Percentiles rank a stretch among this genome's conserved stretches.
Evolutionary conservation across 2,329 filamentous ascomycete genomes (phyloP).

Genomic region (Pseudogymnoascus sp.): DNA sequence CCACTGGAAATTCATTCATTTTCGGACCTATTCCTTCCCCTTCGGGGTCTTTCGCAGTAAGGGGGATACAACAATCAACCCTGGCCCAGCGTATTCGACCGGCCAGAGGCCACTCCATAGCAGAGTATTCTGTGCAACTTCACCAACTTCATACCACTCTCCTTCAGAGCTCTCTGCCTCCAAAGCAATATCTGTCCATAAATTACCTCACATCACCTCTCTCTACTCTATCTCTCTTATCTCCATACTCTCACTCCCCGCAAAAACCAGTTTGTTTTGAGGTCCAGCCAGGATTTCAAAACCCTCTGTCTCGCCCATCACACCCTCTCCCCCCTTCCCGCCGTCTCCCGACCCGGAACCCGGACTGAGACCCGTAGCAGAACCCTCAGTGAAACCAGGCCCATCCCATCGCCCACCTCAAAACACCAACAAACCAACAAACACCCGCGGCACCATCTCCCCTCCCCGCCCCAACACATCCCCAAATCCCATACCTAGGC

Average conservation of each 20-base stretch:
- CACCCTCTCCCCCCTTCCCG: neutral
- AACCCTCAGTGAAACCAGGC: neutral
- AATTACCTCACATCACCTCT: neutral
- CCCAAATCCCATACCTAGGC: neutral
- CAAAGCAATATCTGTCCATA: neutral
- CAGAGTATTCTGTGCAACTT: neutral
- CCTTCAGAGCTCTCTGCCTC: neutral
- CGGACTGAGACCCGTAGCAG: neutral
- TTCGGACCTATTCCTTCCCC: too few relatives aligned
- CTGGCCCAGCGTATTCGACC: neutral
- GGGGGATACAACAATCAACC: neutral
- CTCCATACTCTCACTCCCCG: neutral
- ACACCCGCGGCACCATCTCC: neutral
- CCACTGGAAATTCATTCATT: too few relatives aligned
- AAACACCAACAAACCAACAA: slow-evolving; percentile 5
- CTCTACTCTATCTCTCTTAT: neutral
- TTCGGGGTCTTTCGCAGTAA: too few relatives aligned
- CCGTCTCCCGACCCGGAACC: neutral
- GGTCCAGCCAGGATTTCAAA: neutral
- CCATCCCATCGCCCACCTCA: neutral
- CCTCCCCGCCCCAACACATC: neutral
- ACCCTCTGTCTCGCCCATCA: slow-evolving; percentile 4
- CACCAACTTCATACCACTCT: neutral
- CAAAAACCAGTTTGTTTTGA: neutral
- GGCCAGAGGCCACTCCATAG: neutral